These are phyloP conservation scores for Incumbomyces lentus DNA, from an alignment of 2,329 filamentous ascomycete genomes.

Conservation along the genomic window DNA sequence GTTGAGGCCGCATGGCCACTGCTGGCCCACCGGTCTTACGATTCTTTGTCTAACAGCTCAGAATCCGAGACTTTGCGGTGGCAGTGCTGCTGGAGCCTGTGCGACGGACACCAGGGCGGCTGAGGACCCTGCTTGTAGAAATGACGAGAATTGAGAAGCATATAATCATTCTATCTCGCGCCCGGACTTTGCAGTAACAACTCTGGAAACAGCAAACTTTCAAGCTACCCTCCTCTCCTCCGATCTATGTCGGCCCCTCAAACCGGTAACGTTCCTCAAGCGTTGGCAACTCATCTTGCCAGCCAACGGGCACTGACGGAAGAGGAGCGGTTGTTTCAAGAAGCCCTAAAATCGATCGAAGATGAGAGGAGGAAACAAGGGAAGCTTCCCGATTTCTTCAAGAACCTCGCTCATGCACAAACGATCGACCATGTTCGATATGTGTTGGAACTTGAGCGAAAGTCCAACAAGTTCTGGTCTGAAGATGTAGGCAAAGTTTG, in stretches of 20 bases:
- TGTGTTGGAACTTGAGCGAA: background rate
- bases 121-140: too few relatives aligned
- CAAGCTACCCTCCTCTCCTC: too few relatives aligned
- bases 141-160: too few relatives aligned
- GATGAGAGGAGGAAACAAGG: background rate
- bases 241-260: background rate
- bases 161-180: too few relatives aligned
- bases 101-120: too few relatives aligned
- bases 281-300: background rate
- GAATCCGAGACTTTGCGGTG: too few relatives aligned
- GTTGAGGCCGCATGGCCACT: too few relatives aligned
- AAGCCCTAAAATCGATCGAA: background rate
- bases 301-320: background rate
- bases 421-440: conserved; percentile 2
- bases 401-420: background rate
- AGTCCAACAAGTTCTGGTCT: background rate
- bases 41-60: too few relatives aligned
- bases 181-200: too few relatives aligned
- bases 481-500: background rate
- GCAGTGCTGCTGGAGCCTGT: too few relatives aligned
- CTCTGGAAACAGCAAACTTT: too few relatives aligned
- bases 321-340: background rate
- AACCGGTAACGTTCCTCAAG: background rate
- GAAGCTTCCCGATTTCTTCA: background rate
- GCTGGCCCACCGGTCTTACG: too few relatives aligned